These are phyloP conservation scores for Lignosus rhinocerotis DNA, from an alignment of 1,284 basidiomycete genomes.

Conservation along the genomic window DNA sequence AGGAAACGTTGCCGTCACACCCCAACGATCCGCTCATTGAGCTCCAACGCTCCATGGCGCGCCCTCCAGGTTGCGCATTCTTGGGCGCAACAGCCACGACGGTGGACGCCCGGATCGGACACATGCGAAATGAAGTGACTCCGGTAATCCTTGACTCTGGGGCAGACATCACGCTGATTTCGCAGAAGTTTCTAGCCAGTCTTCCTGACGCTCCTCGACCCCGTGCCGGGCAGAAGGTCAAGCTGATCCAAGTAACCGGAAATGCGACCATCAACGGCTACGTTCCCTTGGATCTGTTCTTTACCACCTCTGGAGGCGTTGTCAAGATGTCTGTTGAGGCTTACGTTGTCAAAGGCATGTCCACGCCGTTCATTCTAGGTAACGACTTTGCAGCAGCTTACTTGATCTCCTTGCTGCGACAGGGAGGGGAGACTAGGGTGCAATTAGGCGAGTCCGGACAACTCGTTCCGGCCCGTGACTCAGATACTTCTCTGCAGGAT, in stretches of 20 bases:
- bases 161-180: constrained; percentile 33
- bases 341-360: constrained; percentile 25
- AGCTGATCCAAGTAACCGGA: constrained; percentile 34
- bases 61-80: constrained; percentile 35
- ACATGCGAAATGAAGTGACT: neutral
- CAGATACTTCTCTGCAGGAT: too few species aligned
- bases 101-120: neutral
- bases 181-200: constrained; percentile 13
- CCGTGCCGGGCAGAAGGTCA: constrained; percentile 27
- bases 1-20: too few species aligned
- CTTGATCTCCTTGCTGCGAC: constrained; percentile 29
- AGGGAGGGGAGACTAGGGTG: constrained; percentile 23
- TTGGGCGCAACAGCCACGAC: constrained; percentile 13
- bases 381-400: constrained; percentile 36
- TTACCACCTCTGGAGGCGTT: constrained; percentile 27
- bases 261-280: constrained; percentile 29
- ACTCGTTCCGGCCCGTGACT: too few species aligned
- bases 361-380: constrained; percentile 30
- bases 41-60: too few species aligned
- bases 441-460: constrained; percentile 25
- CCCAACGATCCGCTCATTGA: too few species aligned
- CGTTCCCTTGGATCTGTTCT: constrained; percentile 28
- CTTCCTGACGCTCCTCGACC: constrained; percentile 18
- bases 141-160: constrained; percentile 23
- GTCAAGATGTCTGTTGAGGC: constrained; percentile 33